phyloP scores from a whole-genome alignment of 495 filamentous ascomycete species.

The Amniculicola lignicola region DNA sequence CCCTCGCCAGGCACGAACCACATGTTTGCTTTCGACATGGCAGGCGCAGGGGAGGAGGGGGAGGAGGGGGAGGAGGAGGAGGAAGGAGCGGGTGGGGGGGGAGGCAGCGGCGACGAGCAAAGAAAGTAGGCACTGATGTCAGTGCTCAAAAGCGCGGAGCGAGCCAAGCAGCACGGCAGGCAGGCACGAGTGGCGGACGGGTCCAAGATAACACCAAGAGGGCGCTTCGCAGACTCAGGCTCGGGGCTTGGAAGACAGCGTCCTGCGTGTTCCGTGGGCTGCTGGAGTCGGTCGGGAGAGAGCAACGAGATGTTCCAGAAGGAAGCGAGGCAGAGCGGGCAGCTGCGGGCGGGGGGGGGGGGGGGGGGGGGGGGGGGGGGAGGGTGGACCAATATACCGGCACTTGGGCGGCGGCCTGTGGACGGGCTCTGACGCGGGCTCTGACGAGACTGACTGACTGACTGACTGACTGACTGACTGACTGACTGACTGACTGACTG shows the following conservation, averaged over 20 bases:
- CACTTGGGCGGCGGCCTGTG: conserved; percentile 19
- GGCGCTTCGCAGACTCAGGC: too few species aligned
- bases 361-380: too few species aligned
- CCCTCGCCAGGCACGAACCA: conserved; percentile 80
- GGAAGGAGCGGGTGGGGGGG: too few species aligned
- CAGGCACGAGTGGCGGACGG: conserved; percentile 22
- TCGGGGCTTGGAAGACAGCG: too few species aligned
- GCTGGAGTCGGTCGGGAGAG: conserved; percentile 20
- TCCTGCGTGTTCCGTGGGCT: conserved; percentile 17
- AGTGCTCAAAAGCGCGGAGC: conserved; percentile 29
- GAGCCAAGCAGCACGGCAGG: conserved; percentile 27
- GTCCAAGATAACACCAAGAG: conserved; percentile 33
- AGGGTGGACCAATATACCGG: conserved; percentile 32
- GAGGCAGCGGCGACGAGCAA: conserved; percentile 13
- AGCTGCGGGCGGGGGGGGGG: conserved; percentile 24
- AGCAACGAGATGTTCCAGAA: conserved; percentile 32
- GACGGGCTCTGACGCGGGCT: too few species aligned
- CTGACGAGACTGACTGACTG: too few species aligned
- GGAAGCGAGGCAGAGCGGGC: conserved; percentile 17
- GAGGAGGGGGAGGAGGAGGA: conserved; percentile 5
- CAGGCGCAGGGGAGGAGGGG: conserved; percentile 7
- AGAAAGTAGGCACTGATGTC: conserved; percentile 33
- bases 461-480: too few species aligned
- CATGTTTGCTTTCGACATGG: conserved; percentile 32
- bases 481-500: too few species aligned